Evolutionary conservation across 371 early-diverging fungal genomes (phyloP).

Genomic region (Saksenaea oblongispora): DNA sequence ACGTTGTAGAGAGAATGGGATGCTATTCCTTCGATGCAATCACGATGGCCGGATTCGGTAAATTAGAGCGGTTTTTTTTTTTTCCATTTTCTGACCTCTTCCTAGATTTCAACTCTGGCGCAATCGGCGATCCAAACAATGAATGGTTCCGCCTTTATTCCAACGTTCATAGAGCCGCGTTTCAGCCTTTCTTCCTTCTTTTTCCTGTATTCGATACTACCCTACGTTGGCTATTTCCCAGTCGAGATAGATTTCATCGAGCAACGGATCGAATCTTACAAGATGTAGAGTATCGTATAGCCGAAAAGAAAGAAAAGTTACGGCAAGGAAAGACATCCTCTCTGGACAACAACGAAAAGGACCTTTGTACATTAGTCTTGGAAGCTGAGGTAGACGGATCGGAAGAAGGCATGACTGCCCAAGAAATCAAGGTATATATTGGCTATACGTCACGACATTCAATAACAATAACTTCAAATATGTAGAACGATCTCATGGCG

Average conservation of each 20-base stretch:
- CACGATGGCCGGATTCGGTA: background rate
- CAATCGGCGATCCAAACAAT: conserved; percentile 14
- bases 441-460: background rate
- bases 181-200: conserved; percentile 39
- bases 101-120: conserved; percentile 13
- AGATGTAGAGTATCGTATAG: conserved; percentile 39
- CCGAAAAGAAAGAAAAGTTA: conserved; percentile 28
- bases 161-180: background rate
- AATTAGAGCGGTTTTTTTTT: background rate
- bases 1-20: too few relatives aligned
- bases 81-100: background rate
- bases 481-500: conserved; percentile 33
- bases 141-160: conserved; percentile 18
- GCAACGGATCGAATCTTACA: conserved; percentile 18
- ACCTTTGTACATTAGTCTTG: conserved; percentile 28
- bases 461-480: background rate
- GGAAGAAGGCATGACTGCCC: background rate
- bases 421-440: background rate
- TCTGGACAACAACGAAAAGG: conserved; percentile 10
- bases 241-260: conserved; percentile 27
- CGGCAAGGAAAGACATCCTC: background rate
- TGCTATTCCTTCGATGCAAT: too few relatives aligned
- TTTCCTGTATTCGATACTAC: conserved; percentile 47
- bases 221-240: conserved; percentile 24
- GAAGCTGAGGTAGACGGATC: conserved; percentile 11